Base-by-base conservation (phyloP, 345 rosid species). In the Trapa incisa region DNA sequence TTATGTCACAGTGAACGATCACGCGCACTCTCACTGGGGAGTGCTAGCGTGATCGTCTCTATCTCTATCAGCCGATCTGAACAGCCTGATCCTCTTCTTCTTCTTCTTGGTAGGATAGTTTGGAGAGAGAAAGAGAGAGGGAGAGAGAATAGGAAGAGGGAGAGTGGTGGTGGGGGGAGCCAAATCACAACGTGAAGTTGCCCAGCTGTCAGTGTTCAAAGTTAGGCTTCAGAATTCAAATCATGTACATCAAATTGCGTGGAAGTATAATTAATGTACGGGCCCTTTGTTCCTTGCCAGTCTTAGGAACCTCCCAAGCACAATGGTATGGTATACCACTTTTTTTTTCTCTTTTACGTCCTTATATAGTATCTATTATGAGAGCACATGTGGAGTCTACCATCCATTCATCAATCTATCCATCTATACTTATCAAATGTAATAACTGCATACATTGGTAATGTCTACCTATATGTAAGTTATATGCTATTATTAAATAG, bases 201-300 rank as follows among this genome's bases (percentile, higher is more conserved):
- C 67, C 77, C 77, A 83, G 84, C 82, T 81, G 89, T 76, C 77
- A 65, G 37, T 68, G 61, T 41, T 75, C 69, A 50, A 68, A 72
- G 71, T 62, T 72, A 22, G 66, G 38, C 63, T 37, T 68, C 42
- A 37, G 38, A 54, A 81, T 66, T 80, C 67, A 41, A 41, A 41
- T 41, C 43, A 41, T 41, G 43, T 8, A 4, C 43, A 41, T 8
- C 29, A 22, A 22, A 22, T 22, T 22, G 29, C 29, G 29, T 22
- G 29, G 29, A 22, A 22, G 29, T 22, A 22, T 22, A 22, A 22
- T 22, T 22, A 22, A 22, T 22, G 29, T 22, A 22, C 29, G 29
- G 29, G 29, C 29, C 29, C 29, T 22, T 22, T 22, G 29, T 22
- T 22, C 29, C 29, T 22, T 22, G 29, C 54, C 17, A 22, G 29